These are phyloP conservation scores for Hibiscus tridactylites DNA, from an alignment of 345 rosid species.

Conservation along the genomic window DNA sequence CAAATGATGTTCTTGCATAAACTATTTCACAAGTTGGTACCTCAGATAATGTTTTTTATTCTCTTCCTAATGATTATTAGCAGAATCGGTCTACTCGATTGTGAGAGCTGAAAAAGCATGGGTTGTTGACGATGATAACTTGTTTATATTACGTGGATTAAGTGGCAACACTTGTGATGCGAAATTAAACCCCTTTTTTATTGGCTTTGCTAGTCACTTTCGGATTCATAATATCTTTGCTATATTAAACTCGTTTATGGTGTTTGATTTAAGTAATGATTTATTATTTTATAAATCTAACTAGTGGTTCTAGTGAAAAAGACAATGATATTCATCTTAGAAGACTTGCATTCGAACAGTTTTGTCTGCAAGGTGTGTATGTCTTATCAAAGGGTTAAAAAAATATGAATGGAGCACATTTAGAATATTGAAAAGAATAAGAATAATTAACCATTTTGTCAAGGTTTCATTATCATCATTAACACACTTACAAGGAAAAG, in stretches of 20 bases:
- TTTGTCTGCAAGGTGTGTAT: no score
- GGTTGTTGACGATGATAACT: background rate
- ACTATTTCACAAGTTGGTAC: constrained; percentile 19
- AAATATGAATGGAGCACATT: no score
- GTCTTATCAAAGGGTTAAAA: no score
- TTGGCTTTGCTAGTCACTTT: background rate
- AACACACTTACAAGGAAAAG: background rate
- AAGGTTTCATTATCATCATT: constrained; percentile 1
- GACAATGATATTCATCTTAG: no score
- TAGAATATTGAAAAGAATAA: no score
- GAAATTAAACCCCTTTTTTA: background rate
- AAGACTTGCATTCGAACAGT: no score
- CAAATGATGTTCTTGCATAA: background rate
- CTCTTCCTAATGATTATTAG: constrained; percentile 14
- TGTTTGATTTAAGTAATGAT: background rate
- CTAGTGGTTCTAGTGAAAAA: no score
- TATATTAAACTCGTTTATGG: background rate
- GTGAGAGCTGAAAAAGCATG: background rate
- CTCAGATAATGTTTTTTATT: constrained; percentile 23
- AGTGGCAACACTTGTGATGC: constrained; percentile 4
- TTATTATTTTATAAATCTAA: background rate
- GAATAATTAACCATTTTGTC: background rate
- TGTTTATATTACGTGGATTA: background rate
- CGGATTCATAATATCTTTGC: background rate
- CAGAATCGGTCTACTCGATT: background rate